Conservation (phyloP, 192 early-diverging fungal genomes). For the Backusella mclennaniae region DNA sequence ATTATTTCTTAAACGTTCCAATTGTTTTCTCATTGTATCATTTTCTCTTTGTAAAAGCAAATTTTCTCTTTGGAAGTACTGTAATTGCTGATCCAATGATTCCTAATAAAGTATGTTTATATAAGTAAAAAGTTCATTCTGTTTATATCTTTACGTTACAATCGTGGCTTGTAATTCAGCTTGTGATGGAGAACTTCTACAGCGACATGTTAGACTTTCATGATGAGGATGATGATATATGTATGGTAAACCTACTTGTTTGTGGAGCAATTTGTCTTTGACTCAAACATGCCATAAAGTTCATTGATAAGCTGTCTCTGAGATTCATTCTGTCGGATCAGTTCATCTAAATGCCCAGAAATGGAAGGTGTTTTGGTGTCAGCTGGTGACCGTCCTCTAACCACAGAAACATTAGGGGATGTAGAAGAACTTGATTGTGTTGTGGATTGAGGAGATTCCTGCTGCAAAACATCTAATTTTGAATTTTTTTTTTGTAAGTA, state of each 20-base stretch:
- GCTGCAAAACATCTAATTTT: background rate
- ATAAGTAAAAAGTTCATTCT: background rate
- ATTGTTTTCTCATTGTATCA: slow-evolving; percentile 23
- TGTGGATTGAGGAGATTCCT: slow-evolving; percentile 36
- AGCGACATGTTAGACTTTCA: background rate
- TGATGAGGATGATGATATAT: background rate
- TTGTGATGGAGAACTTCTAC: background rate
- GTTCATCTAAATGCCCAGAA: slow-evolving; percentile 34
- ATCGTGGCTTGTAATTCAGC: background rate
- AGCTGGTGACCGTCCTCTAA: slow-evolving; percentile 25
- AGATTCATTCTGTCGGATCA: slow-evolving; percentile 47
- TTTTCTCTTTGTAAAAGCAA: slow-evolving; percentile 27
- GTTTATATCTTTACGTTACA: background rate
- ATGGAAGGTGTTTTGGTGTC: slow-evolving; percentile 22
- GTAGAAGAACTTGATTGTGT: slow-evolving; percentile 29
- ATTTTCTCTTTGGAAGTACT: slow-evolving; percentile 17
- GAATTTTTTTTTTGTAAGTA: background rate
- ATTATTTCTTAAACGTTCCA: slow-evolving; percentile 19
- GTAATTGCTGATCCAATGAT: slow-evolving; percentile 18
- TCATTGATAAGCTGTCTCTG: slow-evolving; percentile 40
- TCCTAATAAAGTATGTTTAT: slow-evolving; percentile 15
- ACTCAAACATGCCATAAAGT: slow-evolving; percentile 10
- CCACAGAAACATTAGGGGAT: background rate
- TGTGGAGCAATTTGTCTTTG: background rate
- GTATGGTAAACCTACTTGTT: background rate